These are phyloP conservation scores for Penicillium mononematosum DNA, from an alignment of 495 filamentous ascomycete species.

Conservation along the genomic window DNA sequence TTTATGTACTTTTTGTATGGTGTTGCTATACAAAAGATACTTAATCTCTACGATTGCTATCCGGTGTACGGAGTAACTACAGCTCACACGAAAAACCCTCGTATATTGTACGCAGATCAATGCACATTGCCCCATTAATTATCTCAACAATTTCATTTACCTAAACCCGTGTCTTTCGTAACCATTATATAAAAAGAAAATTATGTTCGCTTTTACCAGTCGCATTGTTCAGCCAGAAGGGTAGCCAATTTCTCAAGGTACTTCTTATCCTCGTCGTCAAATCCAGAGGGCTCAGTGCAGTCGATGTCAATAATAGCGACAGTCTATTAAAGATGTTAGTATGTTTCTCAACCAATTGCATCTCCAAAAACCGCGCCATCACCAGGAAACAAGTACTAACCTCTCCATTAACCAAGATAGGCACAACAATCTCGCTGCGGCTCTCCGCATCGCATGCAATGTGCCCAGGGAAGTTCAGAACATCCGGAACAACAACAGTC, in stretches of 20 bases:
- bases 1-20: no score
- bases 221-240: conserved; percentile 64
- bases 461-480: conserved; percentile 77
- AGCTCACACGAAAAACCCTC: no score
- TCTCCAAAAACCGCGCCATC: neutral
- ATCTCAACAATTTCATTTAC: neutral
- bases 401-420: conserved; percentile 61
- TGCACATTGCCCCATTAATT: neutral
- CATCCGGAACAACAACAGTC: conserved; percentile 74
- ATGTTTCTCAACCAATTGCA: conserved; percentile 11
- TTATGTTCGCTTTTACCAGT: conserved; percentile 55
- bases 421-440: conserved; percentile 88
- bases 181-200: neutral
- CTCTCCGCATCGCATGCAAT: conserved; percentile 86
- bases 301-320: conserved; percentile 90
- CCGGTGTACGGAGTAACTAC: no score
- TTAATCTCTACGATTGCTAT: no score
- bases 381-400: conserved; percentile 34
- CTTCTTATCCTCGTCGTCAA: conserved; percentile 70
- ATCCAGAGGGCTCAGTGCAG: conserved; percentile 67
- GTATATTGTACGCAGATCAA: no score
- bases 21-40: no score
- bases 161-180: conserved; percentile 1
- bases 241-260: conserved; percentile 68
- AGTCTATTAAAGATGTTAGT: conserved; percentile 43